Conservation (phyloP, 2,329 filamentous ascomycete species). For the Beauveria medogensis region DNA sequence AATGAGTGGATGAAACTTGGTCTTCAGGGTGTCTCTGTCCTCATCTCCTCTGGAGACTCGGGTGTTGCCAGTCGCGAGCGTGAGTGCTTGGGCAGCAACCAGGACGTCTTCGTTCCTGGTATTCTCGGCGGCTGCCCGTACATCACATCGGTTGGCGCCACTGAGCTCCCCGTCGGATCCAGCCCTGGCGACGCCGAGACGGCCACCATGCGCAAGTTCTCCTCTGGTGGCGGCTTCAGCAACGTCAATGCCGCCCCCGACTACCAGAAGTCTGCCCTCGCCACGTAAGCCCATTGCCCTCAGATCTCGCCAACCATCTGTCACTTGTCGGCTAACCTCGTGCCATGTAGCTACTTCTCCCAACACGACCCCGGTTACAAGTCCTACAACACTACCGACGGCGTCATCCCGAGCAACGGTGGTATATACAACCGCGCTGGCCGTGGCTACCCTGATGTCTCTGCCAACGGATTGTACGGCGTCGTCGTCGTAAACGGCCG, state of each 20-base stretch:
- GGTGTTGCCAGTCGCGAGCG: conserved; percentile 24
- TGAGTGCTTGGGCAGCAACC: conserved; percentile 10
- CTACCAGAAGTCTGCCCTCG: conserved; percentile 36
- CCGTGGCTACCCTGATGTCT: conserved; percentile 24
- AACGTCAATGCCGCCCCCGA: conserved; percentile 37
- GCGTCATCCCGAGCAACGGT: not conserved
- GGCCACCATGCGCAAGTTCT: conserved; percentile 34
- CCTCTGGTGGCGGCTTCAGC: conserved; percentile 18
- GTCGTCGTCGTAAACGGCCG: conserved; percentile 29
- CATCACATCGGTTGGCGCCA: conserved; percentile 42
- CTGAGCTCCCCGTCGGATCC: conserved; percentile 33
- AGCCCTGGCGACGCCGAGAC: conserved; percentile 34
- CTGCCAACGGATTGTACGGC: conserved; percentile 37
- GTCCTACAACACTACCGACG: not conserved
- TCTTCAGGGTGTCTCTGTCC: conserved; percentile 31
- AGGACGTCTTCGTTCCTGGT: conserved; percentile 26
- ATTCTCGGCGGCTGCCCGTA: conserved; percentile 33
- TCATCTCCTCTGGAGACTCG: conserved; percentile 34
- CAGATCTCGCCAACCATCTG: not conserved
- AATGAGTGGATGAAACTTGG: conserved; percentile 39
- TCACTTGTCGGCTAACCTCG: not conserved
- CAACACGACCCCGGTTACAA: conserved; percentile 22
- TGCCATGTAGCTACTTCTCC: conserved; percentile 22
- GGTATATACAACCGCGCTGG: conserved; percentile 4
- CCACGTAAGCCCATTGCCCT: not conserved